Conservation (phyloP, 1,139 yeast genomes). For the Yamadazyma atmosphaerica region DNA sequence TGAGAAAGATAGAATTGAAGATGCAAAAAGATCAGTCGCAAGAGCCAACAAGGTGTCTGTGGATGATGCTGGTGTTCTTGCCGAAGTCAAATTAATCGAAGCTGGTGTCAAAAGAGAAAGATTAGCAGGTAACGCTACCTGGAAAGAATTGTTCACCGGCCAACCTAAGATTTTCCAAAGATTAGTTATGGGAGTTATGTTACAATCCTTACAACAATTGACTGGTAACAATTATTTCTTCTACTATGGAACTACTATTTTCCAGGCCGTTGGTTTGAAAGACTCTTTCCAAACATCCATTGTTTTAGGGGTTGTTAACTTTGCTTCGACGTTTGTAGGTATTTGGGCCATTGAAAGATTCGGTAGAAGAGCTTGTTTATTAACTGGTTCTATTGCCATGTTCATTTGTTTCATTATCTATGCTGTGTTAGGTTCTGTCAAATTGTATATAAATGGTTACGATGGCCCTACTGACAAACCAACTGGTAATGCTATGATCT, state of each 20-base stretch:
- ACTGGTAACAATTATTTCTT: slow-evolving; percentile 83
- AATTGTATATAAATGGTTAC: slow-evolving; percentile 56
- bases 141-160: slow-evolving; percentile 36
- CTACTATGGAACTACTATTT: slow-evolving; percentile 78
- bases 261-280: slow-evolving; percentile 71
- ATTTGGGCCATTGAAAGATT: slow-evolving; percentile 65
- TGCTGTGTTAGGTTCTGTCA: slow-evolving; percentile 59
- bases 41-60: slow-evolving; percentile 60
- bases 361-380: slow-evolving; percentile 69
- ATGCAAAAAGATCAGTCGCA: slow-evolving; percentile 53
- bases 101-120: slow-evolving; percentile 14
- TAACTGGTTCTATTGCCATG: slow-evolving; percentile 45
- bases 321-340: slow-evolving; percentile 70
- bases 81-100: slow-evolving; percentile 56
- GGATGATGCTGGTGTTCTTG: slow-evolving; percentile 57
- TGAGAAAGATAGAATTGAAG: slow-evolving; percentile 30
- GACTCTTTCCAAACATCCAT: slow-evolving; percentile 79
- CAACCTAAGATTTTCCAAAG: slow-evolving; percentile 68
- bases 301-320: slow-evolving; percentile 75
- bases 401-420: slow-evolving; percentile 41
- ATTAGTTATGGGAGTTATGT: slow-evolving; percentile 60
- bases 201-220: slow-evolving; percentile 58
- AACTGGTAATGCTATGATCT: slow-evolving; percentile 75
- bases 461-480: slow-evolving; percentile 36
- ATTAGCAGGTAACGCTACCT: slow-evolving; percentile 15